Evolutionary conservation across 495 filamentous ascomycete genomes (phyloP), one percentile per base, ranked within the genome.

Genomic region (Haplographium delicatum): DNA sequence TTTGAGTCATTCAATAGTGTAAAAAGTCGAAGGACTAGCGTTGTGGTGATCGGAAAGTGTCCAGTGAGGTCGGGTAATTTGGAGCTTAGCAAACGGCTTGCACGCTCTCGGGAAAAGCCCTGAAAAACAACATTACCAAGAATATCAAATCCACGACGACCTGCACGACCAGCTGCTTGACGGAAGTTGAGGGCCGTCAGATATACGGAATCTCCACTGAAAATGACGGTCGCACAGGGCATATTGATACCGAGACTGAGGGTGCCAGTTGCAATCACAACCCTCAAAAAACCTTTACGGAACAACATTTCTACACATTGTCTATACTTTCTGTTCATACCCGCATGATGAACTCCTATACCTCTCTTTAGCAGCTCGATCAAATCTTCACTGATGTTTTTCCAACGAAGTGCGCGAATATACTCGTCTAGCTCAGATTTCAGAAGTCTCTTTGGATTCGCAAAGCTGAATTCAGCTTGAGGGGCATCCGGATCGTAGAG

Each of bases 101-200:
- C 73, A 48, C 85, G 84, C 30, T 63, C 65, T 1, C 58, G 52
- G 1, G 74, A 62, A 24, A 88, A 68, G 0, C 72, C 69, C 51
- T 84, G 83, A 66, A 90, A 89, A 4, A 89, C 81, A 4, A 91
- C 84, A 61, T 91, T 91, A 43, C 86, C 86, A 8, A 91, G 71
- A 15, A 87, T 62, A 59, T 91, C 86, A 54, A 91, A 91, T 19
- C 86, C 86, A 60, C 86, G 81, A 62, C 86, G 81, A 43, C 86
- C 86, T 24, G 86, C 80, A 68, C 86, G 80, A 60, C 86, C 86
- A 47, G 85, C 78, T 7, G 80, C 83, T 65, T 91, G 86, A 7
- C 85, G 78, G 62, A 80, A 91, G 61, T 85, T 86, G 27, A 90
- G 73, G 0, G 86, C 79, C 1, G 84, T 88, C 41, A 91, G 63